These are phyloP conservation scores for Nasturtium officinale DNA, from an alignment of 345 rosid species.

Conservation along the genomic window DNA sequence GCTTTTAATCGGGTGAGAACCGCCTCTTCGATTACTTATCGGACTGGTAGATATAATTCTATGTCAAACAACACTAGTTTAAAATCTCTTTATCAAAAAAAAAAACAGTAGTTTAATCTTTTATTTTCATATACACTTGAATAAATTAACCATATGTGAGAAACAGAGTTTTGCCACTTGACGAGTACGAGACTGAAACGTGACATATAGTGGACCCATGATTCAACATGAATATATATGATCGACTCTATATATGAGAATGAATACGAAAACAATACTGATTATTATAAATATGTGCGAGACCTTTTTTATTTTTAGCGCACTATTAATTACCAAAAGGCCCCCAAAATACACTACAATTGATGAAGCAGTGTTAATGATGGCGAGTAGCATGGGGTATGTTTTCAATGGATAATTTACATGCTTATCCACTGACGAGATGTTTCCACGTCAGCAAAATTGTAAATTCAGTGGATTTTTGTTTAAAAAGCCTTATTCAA, in stretches of 20 bases:
- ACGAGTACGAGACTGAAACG: conserved; percentile 19
- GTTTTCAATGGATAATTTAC: conserved; percentile 30
- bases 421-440: conserved; percentile 28
- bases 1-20: too few species aligned
- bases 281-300: neutral
- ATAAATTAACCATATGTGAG: neutral
- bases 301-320: conserved; percentile 1
- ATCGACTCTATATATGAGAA: neutral
- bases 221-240: neutral
- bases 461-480: neutral
- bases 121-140: neutral
- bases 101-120: neutral
- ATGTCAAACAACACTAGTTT: neutral
- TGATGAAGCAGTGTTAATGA: conserved; percentile 10
- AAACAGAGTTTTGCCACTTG: conserved; percentile 16
- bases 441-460: conserved; percentile 36
- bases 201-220: conserved; percentile 28
- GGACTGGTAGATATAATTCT: neutral
- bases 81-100: too few species aligned
- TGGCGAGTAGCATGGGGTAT: conserved; percentile 26
- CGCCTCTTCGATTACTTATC: neutral
- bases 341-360: conserved; percentile 2
- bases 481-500: neutral
- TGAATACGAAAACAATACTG: neutral
- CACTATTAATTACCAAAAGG: conserved; percentile 11